These are phyloP conservation scores for Blakeslea trispora DNA, from an alignment of 371 early-diverging fungal genomes.

Conservation along the genomic window DNA sequence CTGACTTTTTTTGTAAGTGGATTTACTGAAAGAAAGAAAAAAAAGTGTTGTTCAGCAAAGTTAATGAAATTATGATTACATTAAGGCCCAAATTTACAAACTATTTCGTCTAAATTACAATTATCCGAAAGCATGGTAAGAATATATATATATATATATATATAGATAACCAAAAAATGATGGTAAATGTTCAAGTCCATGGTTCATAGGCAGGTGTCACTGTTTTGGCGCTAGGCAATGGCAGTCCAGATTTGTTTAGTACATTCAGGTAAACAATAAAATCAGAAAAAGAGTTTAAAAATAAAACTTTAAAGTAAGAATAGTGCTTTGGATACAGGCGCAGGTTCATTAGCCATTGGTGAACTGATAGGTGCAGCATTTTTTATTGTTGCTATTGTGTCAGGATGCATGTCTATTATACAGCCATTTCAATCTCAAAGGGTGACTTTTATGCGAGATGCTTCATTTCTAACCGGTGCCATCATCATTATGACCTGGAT, in stretches of 20 bases:
- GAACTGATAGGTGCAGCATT: conserved; percentile 81
- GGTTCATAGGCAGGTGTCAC: conserved; percentile 80
- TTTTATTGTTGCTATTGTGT: conserved; percentile 74
- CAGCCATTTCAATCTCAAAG: conserved; percentile 66
- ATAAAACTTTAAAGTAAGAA: too few species aligned
- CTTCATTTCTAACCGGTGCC: conserved; percentile 69
- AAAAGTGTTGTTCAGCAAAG: too few species aligned
- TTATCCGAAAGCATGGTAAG: conserved; percentile 70
- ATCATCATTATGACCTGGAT: conserved; percentile 61
- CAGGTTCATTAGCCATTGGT: conserved; percentile 79
- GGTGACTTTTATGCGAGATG: conserved; percentile 71
- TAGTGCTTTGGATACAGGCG: conserved; percentile 68
- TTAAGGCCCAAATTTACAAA: conserved; percentile 65
- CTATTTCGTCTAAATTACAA: conserved; percentile 62
- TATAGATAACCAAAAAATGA: too few species aligned
- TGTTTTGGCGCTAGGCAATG: conserved; percentile 84
- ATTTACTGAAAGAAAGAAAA: too few species aligned
- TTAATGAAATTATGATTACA: neutral
- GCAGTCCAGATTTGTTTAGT: conserved; percentile 80
- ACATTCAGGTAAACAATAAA: conserved; percentile 61
- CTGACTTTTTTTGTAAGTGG: conserved; percentile 73
- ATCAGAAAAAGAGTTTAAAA: too few species aligned
- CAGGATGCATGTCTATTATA: conserved; percentile 74
- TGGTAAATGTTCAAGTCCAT: too few species aligned
- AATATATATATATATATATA: neutral